Evolutionary conservation across 176 grass and related monocot genomes (phyloP), one percentile per base, ranked within the genome.

Genomic region (Zea mays): DNA sequence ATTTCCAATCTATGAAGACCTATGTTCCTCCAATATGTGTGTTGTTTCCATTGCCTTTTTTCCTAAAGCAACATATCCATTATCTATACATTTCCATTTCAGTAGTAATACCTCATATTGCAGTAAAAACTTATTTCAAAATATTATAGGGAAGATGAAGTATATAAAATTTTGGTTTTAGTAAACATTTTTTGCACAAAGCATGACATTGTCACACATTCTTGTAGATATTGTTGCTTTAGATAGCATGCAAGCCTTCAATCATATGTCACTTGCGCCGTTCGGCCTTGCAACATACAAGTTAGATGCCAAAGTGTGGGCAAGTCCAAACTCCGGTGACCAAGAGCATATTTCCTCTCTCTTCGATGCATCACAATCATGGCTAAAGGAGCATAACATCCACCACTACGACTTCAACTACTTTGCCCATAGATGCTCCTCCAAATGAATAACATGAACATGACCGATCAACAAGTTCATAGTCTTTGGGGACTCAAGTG

Each of bases 331-430:
- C 45, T 79, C 55, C 0, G 44, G 75, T 75, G 84, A 92, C 43
- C 55, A 75, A 46, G 76, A 97, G 39, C 52, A 63, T 54, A 49
- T 82, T 56, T 27, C 65, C 60, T 83, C 79, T 66, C 73, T 92
- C 11, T 75, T 81, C n/a, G 39, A 19, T 50, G 72, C 76, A 6
- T 76, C 93, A 37, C 17, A 86, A 7, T 97, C 93, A 15, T 97
- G 87, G 93, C 15, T 97, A 35, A 88, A 82, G 67, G 81, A 86
- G 81, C 48, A 76, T 5, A 27, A 43, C 9, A 62, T 88, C 40
- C 5, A 79, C 20, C 93, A 97, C 60, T 49, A 90, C 52, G 93
- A 97, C 73, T 97, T 88, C 62, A 87, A 80, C 21, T 90, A 86
- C 86, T 97, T 92, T 58, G 43, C 48, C 10, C 47, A 52, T 0